A percentile compares a stretch with the other conserved stretches of the same genome.
Conservation (phyloP, 345 rosid genomes). For the Reutealis trisperma region DNA sequence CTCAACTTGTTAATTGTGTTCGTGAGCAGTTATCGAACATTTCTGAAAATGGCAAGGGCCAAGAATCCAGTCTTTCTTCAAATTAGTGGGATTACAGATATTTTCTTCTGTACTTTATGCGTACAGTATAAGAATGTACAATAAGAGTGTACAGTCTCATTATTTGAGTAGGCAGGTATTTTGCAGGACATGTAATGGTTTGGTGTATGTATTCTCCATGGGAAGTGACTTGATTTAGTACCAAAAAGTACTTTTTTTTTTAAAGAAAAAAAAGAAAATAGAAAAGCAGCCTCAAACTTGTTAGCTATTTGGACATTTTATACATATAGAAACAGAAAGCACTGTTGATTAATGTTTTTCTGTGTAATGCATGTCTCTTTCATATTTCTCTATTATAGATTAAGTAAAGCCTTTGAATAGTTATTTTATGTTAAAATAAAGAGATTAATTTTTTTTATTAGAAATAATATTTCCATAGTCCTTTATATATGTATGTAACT, state of each 20-base stretch:
- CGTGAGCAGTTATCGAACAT: conserved; percentile 49
- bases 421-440: no score
- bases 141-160: not conserved
- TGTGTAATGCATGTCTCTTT: no score
- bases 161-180: not conserved
- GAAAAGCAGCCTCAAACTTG: no score
- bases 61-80: conserved; percentile 40
- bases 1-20: conserved; percentile 50
- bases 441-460: no score
- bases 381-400: no score
- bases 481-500: no score
- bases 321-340: no score
- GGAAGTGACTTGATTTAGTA: not conserved
- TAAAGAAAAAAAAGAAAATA: no score
- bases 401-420: no score
- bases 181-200: not conserved
- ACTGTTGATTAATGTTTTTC: no score
- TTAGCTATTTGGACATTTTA: no score
- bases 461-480: no score
- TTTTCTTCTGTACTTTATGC: not conserved
- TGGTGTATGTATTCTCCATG: not conserved
- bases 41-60: conserved; percentile 49
- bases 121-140: not conserved
- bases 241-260: not conserved
- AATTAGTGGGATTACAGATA: conserved; percentile 3